Base-by-base conservation (phyloP, 306 rosid species). In the Trifolium repens region DNA sequence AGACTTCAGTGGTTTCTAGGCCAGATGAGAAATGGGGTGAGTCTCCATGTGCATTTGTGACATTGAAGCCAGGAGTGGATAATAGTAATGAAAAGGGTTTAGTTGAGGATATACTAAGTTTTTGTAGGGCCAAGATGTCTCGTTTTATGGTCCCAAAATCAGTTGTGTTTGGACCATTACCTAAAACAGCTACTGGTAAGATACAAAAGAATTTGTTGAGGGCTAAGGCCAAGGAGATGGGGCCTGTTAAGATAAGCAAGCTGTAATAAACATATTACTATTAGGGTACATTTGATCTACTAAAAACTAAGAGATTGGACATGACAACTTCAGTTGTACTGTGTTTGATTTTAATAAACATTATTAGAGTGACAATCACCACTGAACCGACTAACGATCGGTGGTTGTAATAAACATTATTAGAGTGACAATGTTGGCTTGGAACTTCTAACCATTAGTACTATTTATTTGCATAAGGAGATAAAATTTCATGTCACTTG, bases 21-120 rank as follows among this genome's bases (percentile, higher is more conserved):
- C 34, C 62, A 55, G 34, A 55, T 55, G 62, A 9, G 15, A 55
- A 55, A 55, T 55, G 62, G 62, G 62, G 62, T 22, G 62, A 55
- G 32, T 19, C 34, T 55, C 62, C 62, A 19, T 55, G 62, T 55
- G 62, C 62, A 19, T 55, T 55, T 55, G 62, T 55, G 7, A 9
- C 62, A 55, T 19, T 55, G 5, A 55, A 55, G 15, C 12, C 11
- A 53, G 2, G 5, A 16, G 12, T 17, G 11, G 19, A 15, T 53
- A 17, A 0, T 8, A 17, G 27, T 17, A 17, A 53, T 53, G 59
- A 53, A 53, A 53, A 53, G 27, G 4, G 27, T 17, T 53, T 53
- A 16, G 59, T 53, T 16, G 12, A 53, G 26, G 59, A 53, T 16
- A 53, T 53, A 17, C 1, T 53, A 4, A 17, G 3, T 17, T 53